Base-by-base conservation (phyloP, 208 protist genomes). In the Strigomonas culicis region DNA sequence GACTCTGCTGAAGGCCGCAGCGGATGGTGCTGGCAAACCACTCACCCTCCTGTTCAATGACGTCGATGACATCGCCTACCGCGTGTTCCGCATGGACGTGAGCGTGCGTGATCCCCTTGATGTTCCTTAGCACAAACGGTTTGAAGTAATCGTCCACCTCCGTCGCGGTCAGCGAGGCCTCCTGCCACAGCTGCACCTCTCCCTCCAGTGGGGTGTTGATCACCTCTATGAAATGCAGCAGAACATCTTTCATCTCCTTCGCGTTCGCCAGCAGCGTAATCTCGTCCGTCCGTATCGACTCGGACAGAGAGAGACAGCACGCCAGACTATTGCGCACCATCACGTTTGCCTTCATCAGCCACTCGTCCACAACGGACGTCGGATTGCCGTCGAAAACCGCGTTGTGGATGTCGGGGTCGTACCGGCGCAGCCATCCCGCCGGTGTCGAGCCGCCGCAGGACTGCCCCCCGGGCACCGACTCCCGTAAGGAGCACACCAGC, bases 291-390 rank as follows among this genome's bases (percentile, higher is more conserved):
- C 47, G 43, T 32, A 83, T 66, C 1, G 68, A 63, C 2, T 74
- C 62, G 24, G 46, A 58, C 27, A 92, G 59, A 15, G 71, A 64
- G 25, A 77, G 63, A 47, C 78, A 86, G 56, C 75, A 66, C 0
- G 82, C 77, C 15, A 80, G 66, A 27, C 72, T 79, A 63, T 93
- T 82, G 19, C 83, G 81, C 52, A 92, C 66, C 27, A 95, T 65
- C 4, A 95, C 77, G 66, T 82, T 89, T 13, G 82, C 84, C 63
- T 84, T 87, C 72, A 95, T 89, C 13, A 83, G 82, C 86, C 84
- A 92, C 77, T 95, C 86, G 36, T 89, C 77, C 31, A 86, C 72
- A 17, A 95, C 82, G 22, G 84, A 75, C 31, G 64, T 58, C 21
- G 80, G 73, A 51, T 63, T 72, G 39, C 55, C 57, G 15, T 81